Conservation (phyloP, 2,329 filamentous ascomycete species). For the Colletotrichum shisoi region DNA sequence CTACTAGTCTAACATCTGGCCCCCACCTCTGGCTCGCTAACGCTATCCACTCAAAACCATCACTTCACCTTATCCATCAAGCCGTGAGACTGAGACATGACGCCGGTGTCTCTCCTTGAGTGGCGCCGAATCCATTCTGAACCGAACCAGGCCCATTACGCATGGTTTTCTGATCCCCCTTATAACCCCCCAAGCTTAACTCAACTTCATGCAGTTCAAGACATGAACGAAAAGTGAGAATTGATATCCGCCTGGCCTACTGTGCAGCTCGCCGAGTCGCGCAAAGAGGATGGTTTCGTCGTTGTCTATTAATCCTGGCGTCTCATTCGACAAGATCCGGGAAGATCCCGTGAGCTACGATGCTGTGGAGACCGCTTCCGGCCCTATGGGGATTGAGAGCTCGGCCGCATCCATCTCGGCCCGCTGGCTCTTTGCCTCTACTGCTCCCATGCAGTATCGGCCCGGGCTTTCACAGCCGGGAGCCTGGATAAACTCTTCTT, state of each 20-base stretch:
- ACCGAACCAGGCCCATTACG: conserved; percentile 3
- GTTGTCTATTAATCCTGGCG: background rate
- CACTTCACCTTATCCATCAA: background rate
- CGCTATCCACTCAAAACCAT: background rate
- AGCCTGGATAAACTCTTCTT: background rate
- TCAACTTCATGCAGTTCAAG: conserved; percentile 32
- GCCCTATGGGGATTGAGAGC: conserved; percentile 36
- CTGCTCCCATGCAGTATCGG: conserved; percentile 14
- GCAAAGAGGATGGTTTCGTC: conserved; percentile 6
- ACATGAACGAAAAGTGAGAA: conserved; percentile 10
- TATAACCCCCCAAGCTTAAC: conserved; percentile 28
- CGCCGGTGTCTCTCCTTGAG: conserved; percentile 10
- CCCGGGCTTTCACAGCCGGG: background rate
- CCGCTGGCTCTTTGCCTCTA: conserved; percentile 29
- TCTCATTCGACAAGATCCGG: conserved; percentile 9
- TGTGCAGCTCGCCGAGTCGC: background rate
- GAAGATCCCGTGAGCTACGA: conserved; percentile 31
- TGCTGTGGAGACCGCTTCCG: conserved; percentile 27
- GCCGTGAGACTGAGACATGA: conserved; percentile 20
- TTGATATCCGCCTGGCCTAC: background rate
- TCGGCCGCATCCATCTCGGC: conserved; percentile 42
- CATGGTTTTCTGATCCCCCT: conserved; percentile 4
- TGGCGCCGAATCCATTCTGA: conserved; percentile 11
- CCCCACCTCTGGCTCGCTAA: background rate
- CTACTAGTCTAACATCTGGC: background rate